phyloP scores from a whole-genome alignment of 176 grass and related monocot genomes.

The Eremochloa ophiuroides region DNA sequence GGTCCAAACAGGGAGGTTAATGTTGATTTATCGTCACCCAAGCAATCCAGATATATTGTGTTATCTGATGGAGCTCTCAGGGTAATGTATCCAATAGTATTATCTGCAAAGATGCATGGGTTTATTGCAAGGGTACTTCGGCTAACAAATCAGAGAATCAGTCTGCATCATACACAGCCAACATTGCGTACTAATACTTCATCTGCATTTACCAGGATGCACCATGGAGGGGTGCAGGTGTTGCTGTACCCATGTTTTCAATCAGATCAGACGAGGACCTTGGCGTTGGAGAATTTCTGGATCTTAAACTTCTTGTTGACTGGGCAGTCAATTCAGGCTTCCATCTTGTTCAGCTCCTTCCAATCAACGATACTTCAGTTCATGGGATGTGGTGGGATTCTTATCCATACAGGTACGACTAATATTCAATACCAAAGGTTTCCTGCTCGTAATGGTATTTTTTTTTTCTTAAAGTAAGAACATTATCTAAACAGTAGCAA shows the following conservation, averaged over 20 bases:
- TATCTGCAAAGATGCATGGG: constrained; percentile 7
- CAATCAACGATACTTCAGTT: constrained; percentile 95
- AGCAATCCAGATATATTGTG: constrained; percentile 62
- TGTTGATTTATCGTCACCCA: constrained; percentile 56
- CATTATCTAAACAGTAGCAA: constrained; percentile 9
- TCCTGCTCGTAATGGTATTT: not conserved
- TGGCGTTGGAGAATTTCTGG: constrained; percentile 97
- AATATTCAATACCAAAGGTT: constrained; percentile 20
- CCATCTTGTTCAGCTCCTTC: constrained; percentile 96
- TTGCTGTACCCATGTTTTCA: constrained; percentile 92
- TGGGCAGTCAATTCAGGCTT: constrained; percentile 90
- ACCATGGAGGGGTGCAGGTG: constrained; percentile 94
- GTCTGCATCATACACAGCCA: not conserved
- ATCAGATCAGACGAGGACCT: constrained; percentile 81
- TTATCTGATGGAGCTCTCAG: constrained; percentile 79
- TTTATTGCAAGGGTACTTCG: constrained; percentile 15
- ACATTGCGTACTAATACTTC: constrained; percentile 12
- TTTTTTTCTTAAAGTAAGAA: constrained; percentile 8
- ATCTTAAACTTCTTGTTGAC: constrained; percentile 95
- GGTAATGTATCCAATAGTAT: constrained; percentile 43
- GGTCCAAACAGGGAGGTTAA: constrained; percentile 83
- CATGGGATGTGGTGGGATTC: constrained; percentile 99
- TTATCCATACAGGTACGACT: constrained; percentile 83
- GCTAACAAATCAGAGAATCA: constrained; percentile 23
- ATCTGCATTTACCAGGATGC: constrained; percentile 56